Base-by-base conservation (phyloP, 1,284 basidiomycete genomes). In the Apiotrichum gracile region DNA sequence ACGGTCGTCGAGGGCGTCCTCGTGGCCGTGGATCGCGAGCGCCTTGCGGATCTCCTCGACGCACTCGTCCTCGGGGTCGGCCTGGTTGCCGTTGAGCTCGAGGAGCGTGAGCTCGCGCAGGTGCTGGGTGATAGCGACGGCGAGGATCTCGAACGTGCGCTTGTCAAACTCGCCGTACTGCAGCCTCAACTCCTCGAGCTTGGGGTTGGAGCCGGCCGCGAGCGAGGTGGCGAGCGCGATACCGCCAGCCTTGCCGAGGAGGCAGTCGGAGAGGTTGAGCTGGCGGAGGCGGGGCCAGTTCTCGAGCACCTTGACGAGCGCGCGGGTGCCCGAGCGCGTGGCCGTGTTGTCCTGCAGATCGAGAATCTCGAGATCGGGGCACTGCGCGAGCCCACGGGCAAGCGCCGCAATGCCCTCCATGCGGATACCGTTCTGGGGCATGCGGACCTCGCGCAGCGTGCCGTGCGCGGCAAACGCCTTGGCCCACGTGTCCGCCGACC, bases 311-410 rank as follows among this genome's bases (percentile, higher is more conserved):
- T 80, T 78, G 6, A 88, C 84, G 78, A 96, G 86, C 10, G 87
- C 86, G 50, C 83, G 73, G 24, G 84, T 82, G 24, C 86, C 91
- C 42, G 83, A 81, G 40, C 78, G 72, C 24, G 88, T 90, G 63
- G 92, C 90, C 0, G 92, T 93, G 77, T 98, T 98, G 76, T 98
- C 94, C 75, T 97, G 91, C 49, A 98, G 76, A 78, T 98, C 93
- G 65, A 98, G 82, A 57, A 85, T 78, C 69, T 85, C 80, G 52
- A 98, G 78, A 44, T 79, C 76, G 1, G 79, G 76, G 70, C 87
- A 89, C 51, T 84, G 79, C 16, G 84, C 73, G 40, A 98, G 76
- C 3, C 92, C 94, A 29, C 77, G 69, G 22, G 87, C 88, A 41
- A 98, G 82, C 16, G 83, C 82, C n/a, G 82, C 82, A 66, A 97